Percentiles rank a stretch among this genome's conserved stretches.
Conservation (phyloP, 1,284 basidiomycete genomes). For the Sphagnurus paluster region DNA sequence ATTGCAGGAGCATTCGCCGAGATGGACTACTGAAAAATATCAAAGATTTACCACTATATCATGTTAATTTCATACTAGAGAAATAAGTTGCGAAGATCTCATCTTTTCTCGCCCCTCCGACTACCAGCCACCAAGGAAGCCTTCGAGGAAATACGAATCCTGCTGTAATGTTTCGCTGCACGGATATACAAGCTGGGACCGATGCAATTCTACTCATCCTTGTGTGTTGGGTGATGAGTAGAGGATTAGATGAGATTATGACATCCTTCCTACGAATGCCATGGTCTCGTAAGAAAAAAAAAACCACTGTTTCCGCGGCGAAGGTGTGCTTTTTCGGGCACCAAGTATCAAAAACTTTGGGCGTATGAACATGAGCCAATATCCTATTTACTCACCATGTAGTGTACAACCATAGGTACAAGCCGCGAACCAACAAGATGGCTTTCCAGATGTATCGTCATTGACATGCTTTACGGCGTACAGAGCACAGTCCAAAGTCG, state of each 20-base stretch:
- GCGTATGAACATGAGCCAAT: background rate
- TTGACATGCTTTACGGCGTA: too few relatives aligned
- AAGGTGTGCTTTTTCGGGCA: conserved; percentile 4
- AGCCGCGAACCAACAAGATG: background rate
- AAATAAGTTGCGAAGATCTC: too few relatives aligned
- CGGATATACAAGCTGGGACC: too few relatives aligned
- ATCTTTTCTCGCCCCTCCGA: too few relatives aligned
- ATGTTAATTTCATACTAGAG: too few relatives aligned
- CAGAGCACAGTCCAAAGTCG: background rate
- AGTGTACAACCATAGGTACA: background rate
- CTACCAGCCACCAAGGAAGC: too few relatives aligned
- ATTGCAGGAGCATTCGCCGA: too few relatives aligned
- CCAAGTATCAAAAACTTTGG: background rate
- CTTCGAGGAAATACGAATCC: too few relatives aligned
- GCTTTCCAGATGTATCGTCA: background rate
- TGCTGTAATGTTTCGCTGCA: too few relatives aligned
- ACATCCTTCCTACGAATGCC: background rate
- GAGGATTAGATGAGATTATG: background rate
- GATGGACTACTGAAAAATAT: too few relatives aligned
- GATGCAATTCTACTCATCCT: background rate
- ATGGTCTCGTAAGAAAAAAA: too few relatives aligned
- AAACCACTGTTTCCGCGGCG: conserved; percentile 16
- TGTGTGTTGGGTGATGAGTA: conserved; percentile 8
- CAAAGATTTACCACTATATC: too few relatives aligned
- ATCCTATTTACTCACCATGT: background rate